Evolutionary conservation across 2,329 filamentous ascomycete genomes (phyloP).

Genomic region (Daldinia sp.): DNA sequence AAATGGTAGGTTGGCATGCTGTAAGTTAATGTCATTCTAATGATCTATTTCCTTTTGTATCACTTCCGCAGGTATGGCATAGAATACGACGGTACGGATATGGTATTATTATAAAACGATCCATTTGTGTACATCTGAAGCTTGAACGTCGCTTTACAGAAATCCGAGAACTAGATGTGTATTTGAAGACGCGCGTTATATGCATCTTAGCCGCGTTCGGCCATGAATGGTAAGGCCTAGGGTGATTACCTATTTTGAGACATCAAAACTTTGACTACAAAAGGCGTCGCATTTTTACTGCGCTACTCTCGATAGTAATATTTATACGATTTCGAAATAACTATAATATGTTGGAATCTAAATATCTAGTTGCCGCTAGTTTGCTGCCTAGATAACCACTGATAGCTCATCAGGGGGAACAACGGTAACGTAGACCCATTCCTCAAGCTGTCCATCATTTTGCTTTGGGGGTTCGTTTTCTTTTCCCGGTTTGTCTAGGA

Average conservation of each 20-base stretch:
- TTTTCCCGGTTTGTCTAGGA: not conserved
- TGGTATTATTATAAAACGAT: too few relatives aligned
- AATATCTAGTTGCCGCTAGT: too few relatives aligned
- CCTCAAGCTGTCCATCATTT: not conserved
- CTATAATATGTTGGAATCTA: too few relatives aligned
- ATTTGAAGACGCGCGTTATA: not conserved
- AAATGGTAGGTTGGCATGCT: too few relatives aligned
- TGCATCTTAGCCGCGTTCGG: not conserved
- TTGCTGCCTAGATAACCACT: not conserved
- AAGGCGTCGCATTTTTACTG: not conserved
- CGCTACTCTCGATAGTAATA: too few relatives aligned
- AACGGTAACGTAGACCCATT: not conserved
- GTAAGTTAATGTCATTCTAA: too few relatives aligned
- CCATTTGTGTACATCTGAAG: too few relatives aligned
- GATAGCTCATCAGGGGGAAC: not conserved
- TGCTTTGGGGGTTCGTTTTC: not conserved
- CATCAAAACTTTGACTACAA: not conserved
- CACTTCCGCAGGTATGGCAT: too few relatives aligned
- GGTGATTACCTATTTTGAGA: not conserved
- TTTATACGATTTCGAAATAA: too few relatives aligned
- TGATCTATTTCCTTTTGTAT: too few relatives aligned
- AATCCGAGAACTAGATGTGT: too few relatives aligned
- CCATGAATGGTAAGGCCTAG: not conserved
- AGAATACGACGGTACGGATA: too few relatives aligned
- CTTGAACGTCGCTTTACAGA: not conserved